These are phyloP conservation scores for Skeletonema marinoi DNA, from an alignment of 108 stramenopile genomes.

Conservation along the genomic window DNA sequence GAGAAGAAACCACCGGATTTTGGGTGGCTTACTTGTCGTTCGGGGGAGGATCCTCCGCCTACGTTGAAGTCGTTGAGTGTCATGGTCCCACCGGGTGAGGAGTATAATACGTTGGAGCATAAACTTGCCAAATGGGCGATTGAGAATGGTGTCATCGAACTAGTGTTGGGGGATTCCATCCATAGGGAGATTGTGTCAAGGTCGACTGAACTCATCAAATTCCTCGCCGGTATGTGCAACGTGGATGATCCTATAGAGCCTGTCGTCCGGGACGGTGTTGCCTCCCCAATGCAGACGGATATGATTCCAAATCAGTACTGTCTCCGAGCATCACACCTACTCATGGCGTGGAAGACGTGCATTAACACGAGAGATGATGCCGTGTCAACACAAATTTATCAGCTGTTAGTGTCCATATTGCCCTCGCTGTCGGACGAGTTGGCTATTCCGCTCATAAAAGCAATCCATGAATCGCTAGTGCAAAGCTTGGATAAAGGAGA, in stretches of 20 bases:
- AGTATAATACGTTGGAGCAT: conserved; percentile 75
- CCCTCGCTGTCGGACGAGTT: conserved; percentile 69
- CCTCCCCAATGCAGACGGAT: conserved; percentile 25
- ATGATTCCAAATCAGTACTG: conserved; percentile 59
- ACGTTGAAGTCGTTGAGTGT: conserved; percentile 56
- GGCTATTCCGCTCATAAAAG: conserved; percentile 78
- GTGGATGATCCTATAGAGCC: conserved; percentile 41
- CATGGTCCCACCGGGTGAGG: conserved; percentile 80
- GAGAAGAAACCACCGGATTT: conserved; percentile 71
- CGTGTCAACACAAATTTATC: conserved; percentile 81
- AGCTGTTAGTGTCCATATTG: conserved; percentile 80
- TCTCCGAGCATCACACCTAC: conserved; percentile 71
- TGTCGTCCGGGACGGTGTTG: not conserved
- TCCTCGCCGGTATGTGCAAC: conserved; percentile 82
- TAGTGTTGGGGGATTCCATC: conserved; percentile 75
- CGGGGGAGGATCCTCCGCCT: conserved; percentile 85
- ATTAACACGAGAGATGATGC: conserved; percentile 77
- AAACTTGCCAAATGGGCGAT: conserved; percentile 87
- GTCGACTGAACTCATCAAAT: conserved; percentile 75
- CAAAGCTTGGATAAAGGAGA: conserved; percentile 47
- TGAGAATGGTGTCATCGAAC: conserved; percentile 81
- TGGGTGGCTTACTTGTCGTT: conserved; percentile 84
- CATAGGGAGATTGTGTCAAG: conserved; percentile 85
- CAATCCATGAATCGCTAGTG: conserved; percentile 58
- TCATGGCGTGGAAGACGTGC: conserved; percentile 88